phyloP scores from a whole-genome alignment of 1,139 yeast genomes.

The Magnusiomyces sp. region DNA sequence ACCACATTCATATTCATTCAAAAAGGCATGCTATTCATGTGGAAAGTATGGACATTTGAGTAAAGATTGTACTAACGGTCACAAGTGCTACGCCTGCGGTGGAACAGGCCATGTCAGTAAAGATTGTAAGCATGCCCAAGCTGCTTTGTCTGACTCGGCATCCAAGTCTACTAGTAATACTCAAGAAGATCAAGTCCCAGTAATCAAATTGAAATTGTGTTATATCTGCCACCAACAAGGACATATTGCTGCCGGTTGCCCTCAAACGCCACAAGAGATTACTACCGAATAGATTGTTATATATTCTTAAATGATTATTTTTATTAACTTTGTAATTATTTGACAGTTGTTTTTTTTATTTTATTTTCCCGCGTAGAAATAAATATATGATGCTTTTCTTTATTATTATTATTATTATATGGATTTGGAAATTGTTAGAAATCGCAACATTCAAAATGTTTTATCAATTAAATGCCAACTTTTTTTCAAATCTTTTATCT shows the following conservation, averaged over 20 bases:
- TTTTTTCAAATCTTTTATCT: no score
- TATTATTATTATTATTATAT: no score
- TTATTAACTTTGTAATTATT: no score
- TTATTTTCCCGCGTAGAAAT: no score
- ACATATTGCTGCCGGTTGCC: conserved; percentile 81
- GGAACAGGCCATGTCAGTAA: conserved; percentile 81
- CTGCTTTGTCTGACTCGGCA: conserved; percentile 22
- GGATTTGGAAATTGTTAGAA: no score
- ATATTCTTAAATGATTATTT: no score
- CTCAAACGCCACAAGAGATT: conserved; percentile 25
- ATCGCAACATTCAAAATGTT: no score
- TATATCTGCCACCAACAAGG: conserved; percentile 90
- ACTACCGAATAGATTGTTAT: conserved; percentile 30
- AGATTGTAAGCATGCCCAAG: conserved; percentile 58
- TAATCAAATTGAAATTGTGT: conserved; percentile 55
- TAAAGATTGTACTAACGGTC: conserved; percentile 32
- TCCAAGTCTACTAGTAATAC: no score
- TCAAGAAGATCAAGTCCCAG: no score
- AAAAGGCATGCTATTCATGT: conserved; percentile 82
- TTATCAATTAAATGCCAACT: no score
- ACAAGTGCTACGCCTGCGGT: conserved; percentile 88
- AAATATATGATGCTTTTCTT: no score
- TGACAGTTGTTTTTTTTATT: no score
- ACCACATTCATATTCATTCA: conserved; percentile 41
- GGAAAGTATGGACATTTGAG: conserved; percentile 72